Conservation (phyloP, 352 stramenopile species). For the Pythium dissimile region DNA sequence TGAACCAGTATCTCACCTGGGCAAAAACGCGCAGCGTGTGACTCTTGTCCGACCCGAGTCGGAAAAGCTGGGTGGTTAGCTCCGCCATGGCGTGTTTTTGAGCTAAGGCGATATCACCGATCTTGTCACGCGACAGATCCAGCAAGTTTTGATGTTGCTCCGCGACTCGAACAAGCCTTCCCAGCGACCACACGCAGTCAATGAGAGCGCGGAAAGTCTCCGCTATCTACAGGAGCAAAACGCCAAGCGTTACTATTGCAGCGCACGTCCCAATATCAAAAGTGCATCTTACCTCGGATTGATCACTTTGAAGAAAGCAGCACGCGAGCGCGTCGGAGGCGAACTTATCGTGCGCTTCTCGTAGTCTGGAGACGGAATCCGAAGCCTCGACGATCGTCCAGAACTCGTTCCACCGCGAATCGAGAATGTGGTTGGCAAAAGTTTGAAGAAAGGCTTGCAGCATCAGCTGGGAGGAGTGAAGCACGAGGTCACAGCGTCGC, state of each 20-base stretch:
- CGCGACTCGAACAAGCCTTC: conserved; percentile 10
- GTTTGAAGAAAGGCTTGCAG: conserved; percentile 19
- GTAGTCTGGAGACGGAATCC: conserved; percentile 11
- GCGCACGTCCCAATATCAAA: not conserved
- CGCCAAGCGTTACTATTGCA: not conserved
- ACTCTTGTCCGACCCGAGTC: conserved; percentile 2
- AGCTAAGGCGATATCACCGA: not conserved
- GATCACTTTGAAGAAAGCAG: conserved; percentile 18
- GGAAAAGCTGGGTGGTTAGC: conserved; percentile 5
- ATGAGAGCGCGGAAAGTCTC: not conserved
- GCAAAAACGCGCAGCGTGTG: conserved; percentile 5
- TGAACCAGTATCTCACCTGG: conserved; percentile 8
- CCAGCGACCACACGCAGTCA: conserved; percentile 15
- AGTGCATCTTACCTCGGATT: conserved; percentile 3
- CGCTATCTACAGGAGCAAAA: not conserved
- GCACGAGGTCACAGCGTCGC: conserved; percentile 15
- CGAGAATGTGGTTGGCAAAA: conserved; percentile 16
- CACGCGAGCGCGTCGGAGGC: conserved; percentile 1
- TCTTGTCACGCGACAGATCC: conserved; percentile 10
- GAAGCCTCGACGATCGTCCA: not conserved
- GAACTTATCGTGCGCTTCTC: conserved; percentile 10
- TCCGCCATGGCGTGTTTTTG: not conserved
- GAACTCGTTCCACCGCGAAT: conserved; percentile 11
- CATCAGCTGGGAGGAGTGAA: conserved; percentile 11
- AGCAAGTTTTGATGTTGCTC: conserved; percentile 7